Evolutionary conservation across 2,329 filamentous ascomycete species (phyloP).

Genomic region (Arthrobotrys sinensis): DNA sequence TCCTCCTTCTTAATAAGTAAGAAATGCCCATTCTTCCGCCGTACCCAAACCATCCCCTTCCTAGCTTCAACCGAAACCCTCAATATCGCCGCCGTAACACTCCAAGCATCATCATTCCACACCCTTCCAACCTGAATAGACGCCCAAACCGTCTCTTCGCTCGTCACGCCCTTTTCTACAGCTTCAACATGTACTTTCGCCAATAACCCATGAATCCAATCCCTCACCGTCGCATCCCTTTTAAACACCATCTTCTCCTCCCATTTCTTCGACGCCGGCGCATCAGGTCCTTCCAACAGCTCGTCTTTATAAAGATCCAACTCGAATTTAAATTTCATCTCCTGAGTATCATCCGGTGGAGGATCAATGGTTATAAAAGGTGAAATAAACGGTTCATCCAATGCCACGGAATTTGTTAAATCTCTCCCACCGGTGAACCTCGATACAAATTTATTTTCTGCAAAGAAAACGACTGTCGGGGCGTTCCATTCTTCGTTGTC

Average conservation of each 20-base stretch:
- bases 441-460: neutral
- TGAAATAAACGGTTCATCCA: slow-evolving; percentile 7
- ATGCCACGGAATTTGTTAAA: neutral
- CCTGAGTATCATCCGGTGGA: neutral
- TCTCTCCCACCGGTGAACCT: neutral
- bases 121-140: slow-evolving; percentile 3
- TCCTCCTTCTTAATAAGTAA: slow-evolving; percentile 11
- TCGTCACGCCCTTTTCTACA: neutral
- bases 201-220: neutral
- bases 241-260: slow-evolving; percentile 5
- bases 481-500: neutral
- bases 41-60: slow-evolving; percentile 27
- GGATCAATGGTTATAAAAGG: neutral
- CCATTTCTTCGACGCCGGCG: neutral
- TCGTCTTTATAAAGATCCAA: slow-evolving; percentile 6
- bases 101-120: neutral
- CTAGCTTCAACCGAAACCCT: slow-evolving; percentile 14
- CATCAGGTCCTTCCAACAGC: neutral
- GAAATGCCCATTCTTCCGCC: slow-evolving; percentile 8
- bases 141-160: neutral
- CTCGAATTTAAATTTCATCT: slow-evolving; percentile 9
- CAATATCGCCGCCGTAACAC: slow-evolving; percentile 1
- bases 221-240: neutral
- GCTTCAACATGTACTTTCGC: neutral
- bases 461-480: neutral